Evolutionary conservation across 148 eudicot genomes (phyloP), one percentile per base, ranked within the genome.

Genomic region (Amaranthus cruentus): DNA sequence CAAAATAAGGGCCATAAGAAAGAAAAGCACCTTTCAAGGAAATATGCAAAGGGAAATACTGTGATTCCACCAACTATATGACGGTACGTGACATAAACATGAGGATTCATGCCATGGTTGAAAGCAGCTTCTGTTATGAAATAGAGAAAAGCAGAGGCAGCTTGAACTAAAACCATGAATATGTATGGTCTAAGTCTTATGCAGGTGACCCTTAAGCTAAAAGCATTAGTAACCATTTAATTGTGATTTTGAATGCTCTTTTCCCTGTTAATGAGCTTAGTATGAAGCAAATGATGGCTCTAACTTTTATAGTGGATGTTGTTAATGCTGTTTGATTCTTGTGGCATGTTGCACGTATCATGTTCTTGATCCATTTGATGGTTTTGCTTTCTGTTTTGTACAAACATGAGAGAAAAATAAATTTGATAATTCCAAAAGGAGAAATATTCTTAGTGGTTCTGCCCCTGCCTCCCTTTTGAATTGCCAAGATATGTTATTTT

Each of bases 41-140:
- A 81, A 74, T 84, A 84, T 55, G 87, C 87, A 78, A 84, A 81
- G 8, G 87, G 87, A 50, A 84, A 74, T 66, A 84, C 73, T 52
- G 72, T 76, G 2, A 84, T 11, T 4, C 81, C 81, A 42, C 87
- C 85, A 13, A 82, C 79, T 51, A 74, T 60, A 54, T 84, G 87
- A 57, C 87, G 87, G 68, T 84, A 84, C 42, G 87, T 84, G 55
- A 81, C 87, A 43, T 79, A 84, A 74, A 84, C 85, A 77, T 84
- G 85, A 70, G 85, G 77, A 64, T 82, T 84, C 81, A 84, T 56
- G 48, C 85, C 87, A 9, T 73, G 74, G 68, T 79, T 79, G 81
- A 84, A 84, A 62, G 84, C 84, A 66, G 81, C 83, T 79, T 84
- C 87, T 66, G 82, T 77, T 66, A 84, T 79, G 77, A 84, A 84